Base-by-base conservation (phyloP, 495 filamentous ascomycete genomes). In the Penicillium arizonense region DNA sequence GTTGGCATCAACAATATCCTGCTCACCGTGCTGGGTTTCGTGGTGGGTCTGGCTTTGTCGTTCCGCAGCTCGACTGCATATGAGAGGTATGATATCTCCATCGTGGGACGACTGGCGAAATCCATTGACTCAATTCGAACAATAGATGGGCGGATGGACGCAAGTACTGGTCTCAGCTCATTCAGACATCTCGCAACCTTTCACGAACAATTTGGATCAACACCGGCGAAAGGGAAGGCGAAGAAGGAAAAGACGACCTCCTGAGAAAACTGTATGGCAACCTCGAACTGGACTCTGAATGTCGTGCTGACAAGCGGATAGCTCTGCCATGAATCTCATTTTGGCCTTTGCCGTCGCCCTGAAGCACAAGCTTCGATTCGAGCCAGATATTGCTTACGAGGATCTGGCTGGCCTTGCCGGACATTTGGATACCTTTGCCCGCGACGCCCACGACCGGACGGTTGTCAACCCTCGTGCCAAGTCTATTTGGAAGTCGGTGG, bases 41-140 rank as follows among this genome's bases (percentile, higher is more conserved):
- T 95, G 54, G 88, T 96, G 59, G 88, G 86, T 77, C 69, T 95
- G 62, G 81, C 87, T 1, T 74, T 96, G 55, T 90, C 87, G 20
- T 94, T 96, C 74, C 85, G 90, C 44, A 88, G 83, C 56, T 88
- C 88, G 1, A 91, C 89, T 13, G 90, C 90, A 5, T 96, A 96
- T 61, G 90, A 95, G 67, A 85, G 88, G 62, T 82, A 77, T 16
- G 33, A 5, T 12, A 39, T 34, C 12, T 3, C 7, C 4, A 3
- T 24, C 1, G 5, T 36, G 34, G 47, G 34, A 10, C 2, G 5
- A 20, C 5, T 23, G 30, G 12, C n/a, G 30, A 13, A 33, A 41
- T 38, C 33, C 34, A 30, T 40, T 53, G 33, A 47, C 54, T 44
- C 11, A 28, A 30, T 46, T 44, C 50, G 26, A n/a, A 39, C 16